phyloP scores from a whole-genome alignment of 805 yeast genomes.

The Candida andamanensis region DNA sequence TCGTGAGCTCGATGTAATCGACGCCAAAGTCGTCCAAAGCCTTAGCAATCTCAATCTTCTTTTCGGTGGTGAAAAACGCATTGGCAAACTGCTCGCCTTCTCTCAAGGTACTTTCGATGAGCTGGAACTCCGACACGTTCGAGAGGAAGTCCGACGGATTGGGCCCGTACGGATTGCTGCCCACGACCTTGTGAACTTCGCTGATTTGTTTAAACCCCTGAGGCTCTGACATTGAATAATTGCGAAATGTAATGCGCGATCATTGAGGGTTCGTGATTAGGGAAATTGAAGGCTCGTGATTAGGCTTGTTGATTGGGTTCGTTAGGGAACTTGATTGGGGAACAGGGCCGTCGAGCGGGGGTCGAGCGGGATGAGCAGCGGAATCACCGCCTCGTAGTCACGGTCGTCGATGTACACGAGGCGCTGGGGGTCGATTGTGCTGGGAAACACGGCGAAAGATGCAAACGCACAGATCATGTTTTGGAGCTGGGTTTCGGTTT shows the following conservation, averaged over 20 bases:
- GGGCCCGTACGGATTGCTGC: constrained; percentile 51
- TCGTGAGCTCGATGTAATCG: constrained; percentile 55
- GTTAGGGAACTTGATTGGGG: neutral
- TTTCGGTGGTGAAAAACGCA: constrained; percentile 54
- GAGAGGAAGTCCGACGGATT: constrained; percentile 54
- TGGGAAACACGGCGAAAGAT: constrained; percentile 18
- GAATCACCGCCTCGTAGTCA: constrained; percentile 20
- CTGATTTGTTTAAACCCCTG: constrained; percentile 35
- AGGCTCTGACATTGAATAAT: constrained; percentile 9
- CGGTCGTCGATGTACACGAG: constrained; percentile 21
- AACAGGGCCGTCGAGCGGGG: too few species aligned
- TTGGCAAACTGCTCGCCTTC: constrained; percentile 64
- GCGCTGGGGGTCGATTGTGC: constrained; percentile 17
- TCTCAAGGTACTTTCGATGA: constrained; percentile 55
- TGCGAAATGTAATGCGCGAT: neutral
- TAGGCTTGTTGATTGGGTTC: too few species aligned
- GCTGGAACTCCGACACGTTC: constrained; percentile 48
- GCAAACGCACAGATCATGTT: constrained; percentile 14
- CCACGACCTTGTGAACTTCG: constrained; percentile 23
- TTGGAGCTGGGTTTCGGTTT: constrained; percentile 8
- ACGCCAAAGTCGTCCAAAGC: constrained; percentile 59
- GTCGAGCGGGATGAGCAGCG: constrained; percentile 13
- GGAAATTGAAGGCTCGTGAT: too few species aligned
- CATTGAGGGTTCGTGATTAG: too few species aligned
- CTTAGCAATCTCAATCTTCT: constrained; percentile 53